These are phyloP conservation scores for Aspergillus amoenus DNA, from an alignment of 2,329 filamentous ascomycete genomes.

Conservation along the genomic window DNA sequence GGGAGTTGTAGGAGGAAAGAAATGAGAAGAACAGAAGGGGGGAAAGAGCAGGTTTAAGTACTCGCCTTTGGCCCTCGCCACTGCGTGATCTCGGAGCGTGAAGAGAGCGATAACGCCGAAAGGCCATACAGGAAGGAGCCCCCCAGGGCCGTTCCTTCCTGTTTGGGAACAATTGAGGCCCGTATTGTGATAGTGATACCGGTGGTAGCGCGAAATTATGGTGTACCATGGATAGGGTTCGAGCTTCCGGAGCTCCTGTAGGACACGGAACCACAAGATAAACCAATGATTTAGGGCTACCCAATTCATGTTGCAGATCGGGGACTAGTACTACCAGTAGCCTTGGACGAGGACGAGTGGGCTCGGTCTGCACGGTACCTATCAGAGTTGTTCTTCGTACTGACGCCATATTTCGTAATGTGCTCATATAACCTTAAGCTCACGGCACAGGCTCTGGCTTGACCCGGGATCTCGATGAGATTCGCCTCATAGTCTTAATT, in stretches of 20 bases:
- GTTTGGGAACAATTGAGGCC: neutral
- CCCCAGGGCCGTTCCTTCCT: slow-evolving; percentile 4
- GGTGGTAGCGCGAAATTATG: neutral
- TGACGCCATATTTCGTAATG: too few relatives aligned
- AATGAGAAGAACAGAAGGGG: neutral
- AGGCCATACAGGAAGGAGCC: neutral
- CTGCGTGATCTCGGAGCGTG: neutral
- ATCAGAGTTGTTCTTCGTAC: neutral
- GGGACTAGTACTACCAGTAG: too few relatives aligned
- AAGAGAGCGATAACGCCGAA: neutral
- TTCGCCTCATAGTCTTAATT: neutral
- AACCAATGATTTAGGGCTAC: neutral
- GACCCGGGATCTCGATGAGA: neutral
- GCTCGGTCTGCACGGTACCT: neutral
- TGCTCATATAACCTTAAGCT: too few relatives aligned
- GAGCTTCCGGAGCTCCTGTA: neutral
- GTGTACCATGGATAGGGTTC: neutral
- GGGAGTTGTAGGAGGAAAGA: neutral
- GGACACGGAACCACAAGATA: neutral
- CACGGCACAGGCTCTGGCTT: too few relatives aligned
- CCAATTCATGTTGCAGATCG: neutral
- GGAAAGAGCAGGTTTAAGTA: neutral
- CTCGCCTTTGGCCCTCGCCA: neutral
- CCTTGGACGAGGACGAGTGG: neutral
- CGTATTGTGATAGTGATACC: too few relatives aligned